Base-by-base conservation (phyloP, 495 filamentous ascomycete species). In the Neohortaea acidophila region DNA sequence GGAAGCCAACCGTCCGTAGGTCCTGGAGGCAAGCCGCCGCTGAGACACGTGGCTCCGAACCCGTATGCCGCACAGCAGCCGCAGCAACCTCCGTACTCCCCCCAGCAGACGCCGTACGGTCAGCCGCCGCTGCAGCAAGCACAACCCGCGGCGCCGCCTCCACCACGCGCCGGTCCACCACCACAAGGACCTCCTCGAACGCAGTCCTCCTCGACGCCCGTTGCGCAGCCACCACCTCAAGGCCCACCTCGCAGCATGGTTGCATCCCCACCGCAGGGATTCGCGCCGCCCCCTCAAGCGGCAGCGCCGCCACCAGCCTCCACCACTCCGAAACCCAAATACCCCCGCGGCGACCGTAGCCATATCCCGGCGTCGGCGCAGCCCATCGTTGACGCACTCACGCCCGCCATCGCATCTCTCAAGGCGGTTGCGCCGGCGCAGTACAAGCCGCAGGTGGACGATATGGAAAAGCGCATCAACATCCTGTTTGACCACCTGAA, bases 401-500 rank as follows among this genome's bases (percentile, higher is more conserved):
- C 64, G 33, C 65, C 66, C 28, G 86, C 94, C 43, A 85, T 97
- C 72, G 75, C 85, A 51, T 76, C 84, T 20, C 79, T 97, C 38
- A 84, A 87, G 42, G 54, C 71, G 33, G 74, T 77, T 36, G 91
- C 91, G 0, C 89, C 89, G 2, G 60, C 75, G 12, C 67, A 75
- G 3, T 94, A 86, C 65, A 76, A 79, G 51, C 65, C 72, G 17
- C 83, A 94, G 54, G 83, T 96, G 26, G 77, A 79, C 34, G 87
- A 97, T 55, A 89, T 84, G 3, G 84, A 94, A 54, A 91, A 91
- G 59, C 71, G 87, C 29, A 66, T 97, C 40, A 80, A 77, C 45
- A 77, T 92, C 37, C 69, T 97, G 8, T 97, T 93, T 60, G 85
- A 96, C 52, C 84, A 94, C 58, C 66, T 97, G 35, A 96, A 96